A percentile compares a stretch with the other conserved stretches of the same genome.
These are phyloP conservation scores for Blastobotrys raffinosifermentans DNA, from an alignment of 1,139 yeast genomes.

Conservation along the genomic window DNA sequence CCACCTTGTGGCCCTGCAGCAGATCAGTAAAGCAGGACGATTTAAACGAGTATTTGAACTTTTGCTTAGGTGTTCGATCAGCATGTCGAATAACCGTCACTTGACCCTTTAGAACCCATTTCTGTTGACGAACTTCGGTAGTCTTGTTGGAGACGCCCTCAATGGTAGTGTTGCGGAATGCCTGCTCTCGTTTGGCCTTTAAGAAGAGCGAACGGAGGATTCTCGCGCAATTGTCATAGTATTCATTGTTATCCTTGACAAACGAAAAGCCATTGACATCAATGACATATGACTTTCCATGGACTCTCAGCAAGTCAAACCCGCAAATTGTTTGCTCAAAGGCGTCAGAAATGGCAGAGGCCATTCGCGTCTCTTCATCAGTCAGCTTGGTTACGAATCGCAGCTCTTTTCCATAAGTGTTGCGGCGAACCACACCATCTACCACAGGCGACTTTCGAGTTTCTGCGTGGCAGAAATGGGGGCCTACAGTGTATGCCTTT, in stretches of 20 bases:
- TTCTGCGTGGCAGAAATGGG: conserved; percentile 89
- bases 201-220: conserved; percentile 71
- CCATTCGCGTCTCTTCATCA: conserved; percentile 72
- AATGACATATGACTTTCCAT: conserved; percentile 85
- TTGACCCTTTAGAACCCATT: conserved; percentile 94
- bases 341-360: conserved; percentile 62
- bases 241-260: conserved; percentile 84
- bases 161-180: conserved; percentile 12
- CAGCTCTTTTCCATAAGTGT: conserved; percentile 95
- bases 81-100: conserved; percentile 94
- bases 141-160: conserved; percentile 26
- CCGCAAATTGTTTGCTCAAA: conserved; percentile 98
- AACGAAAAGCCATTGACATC: conserved; percentile 98
- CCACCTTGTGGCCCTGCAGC: conserved; percentile 91
- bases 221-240: conserved; percentile 78
- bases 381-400: conserved; percentile 79
- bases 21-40: conserved; percentile 81
- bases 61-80: conserved; percentile 98
- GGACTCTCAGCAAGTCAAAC: conserved; percentile 84
- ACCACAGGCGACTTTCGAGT: conserved; percentile 98
- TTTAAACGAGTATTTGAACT: conserved; percentile 90
- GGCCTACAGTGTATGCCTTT: conserved; percentile 96
- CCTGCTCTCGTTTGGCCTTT: conserved; percentile 52
- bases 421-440: conserved; percentile 95
- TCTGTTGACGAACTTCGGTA: conserved; percentile 76